These are phyloP conservation scores for Kwoniella bestiolae DNA, from an alignment of 768 basidiomycete genomes.

Conservation along the genomic window DNA sequence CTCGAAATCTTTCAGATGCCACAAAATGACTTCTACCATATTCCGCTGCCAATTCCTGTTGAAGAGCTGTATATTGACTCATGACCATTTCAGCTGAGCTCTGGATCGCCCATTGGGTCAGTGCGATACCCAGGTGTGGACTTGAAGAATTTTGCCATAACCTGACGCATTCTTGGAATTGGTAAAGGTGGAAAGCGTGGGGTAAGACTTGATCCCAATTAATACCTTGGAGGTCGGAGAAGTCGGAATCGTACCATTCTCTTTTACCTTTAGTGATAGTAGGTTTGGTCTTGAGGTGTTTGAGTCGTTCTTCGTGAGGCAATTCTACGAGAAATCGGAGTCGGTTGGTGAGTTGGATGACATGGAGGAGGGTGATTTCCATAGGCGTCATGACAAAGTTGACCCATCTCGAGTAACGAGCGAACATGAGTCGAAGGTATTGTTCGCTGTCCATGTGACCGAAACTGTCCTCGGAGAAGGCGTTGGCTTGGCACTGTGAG, in stretches of 20 bases:
- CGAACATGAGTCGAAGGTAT: constrained; percentile 3
- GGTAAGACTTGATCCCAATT: constrained; percentile 31
- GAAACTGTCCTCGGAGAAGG: constrained; percentile 9
- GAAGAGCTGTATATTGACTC: constrained; percentile 10
- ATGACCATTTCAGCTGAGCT: constrained; percentile 16
- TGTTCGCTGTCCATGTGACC: constrained; percentile 15
- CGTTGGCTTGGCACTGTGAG: constrained; percentile 13
- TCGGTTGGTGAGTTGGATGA: constrained; percentile 6
- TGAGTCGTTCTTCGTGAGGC: constrained; percentile 17
- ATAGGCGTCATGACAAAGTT: background rate
- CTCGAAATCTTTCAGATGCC: constrained; percentile 15
- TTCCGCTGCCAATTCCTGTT: constrained; percentile 22
- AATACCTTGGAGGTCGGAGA: constrained; percentile 17
- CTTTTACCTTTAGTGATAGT: constrained; percentile 16
- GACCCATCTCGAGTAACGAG: constrained; percentile 1
- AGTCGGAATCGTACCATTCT: constrained; percentile 24
- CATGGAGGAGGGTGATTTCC: constrained; percentile 7
- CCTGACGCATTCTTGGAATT: constrained; percentile 29
- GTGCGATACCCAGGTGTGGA: constrained; percentile 17
- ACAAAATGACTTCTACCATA: constrained; percentile 15
- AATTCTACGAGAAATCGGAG: constrained; percentile 6
- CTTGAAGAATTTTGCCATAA: constrained; percentile 20
- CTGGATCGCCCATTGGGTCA: constrained; percentile 21
- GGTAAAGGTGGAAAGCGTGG: constrained; percentile 29
- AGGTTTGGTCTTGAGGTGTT: constrained; percentile 8